phyloP scores from a whole-genome alignment of 2,329 filamentous ascomycete genomes.

The Amesomyces nigricolor region DNA sequence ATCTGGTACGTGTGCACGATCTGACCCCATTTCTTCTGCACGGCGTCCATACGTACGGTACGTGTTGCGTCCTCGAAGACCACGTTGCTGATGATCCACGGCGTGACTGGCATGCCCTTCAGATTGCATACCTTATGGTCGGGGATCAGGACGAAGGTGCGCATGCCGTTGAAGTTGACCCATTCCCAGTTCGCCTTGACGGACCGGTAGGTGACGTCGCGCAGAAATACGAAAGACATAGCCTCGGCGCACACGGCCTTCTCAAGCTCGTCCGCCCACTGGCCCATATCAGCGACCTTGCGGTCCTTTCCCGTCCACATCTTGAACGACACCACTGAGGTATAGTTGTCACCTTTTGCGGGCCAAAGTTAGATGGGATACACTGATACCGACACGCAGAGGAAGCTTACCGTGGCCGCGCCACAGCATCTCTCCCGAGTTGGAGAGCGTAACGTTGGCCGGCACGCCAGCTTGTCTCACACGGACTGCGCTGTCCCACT shows the following conservation, averaged over 20 bases:
- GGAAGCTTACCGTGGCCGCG: not conserved
- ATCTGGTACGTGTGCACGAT: not conserved
- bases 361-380: not conserved
- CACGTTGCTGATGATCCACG: not conserved
- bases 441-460: not conserved
- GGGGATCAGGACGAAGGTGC: not conserved
- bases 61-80: not conserved
- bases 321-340: not conserved
- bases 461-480: not conserved
- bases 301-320: not conserved
- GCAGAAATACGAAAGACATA: not conserved
- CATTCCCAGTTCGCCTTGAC: not conserved
- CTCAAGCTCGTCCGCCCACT: not conserved
- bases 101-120: not conserved
- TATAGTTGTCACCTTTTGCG: not conserved
- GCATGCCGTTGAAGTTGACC: not conserved
- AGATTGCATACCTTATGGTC: not conserved
- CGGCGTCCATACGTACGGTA: not conserved
- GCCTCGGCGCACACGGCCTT: not conserved
- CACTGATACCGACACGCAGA: not conserved
- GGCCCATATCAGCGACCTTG: not conserved
- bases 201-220: not conserved
- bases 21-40: not conserved
- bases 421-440: not conserved
- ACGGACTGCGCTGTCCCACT: not conserved